Percentiles rank a stretch among this genome's conserved stretches.
Evolutionary conservation across 192 early-diverging fungal species (phyloP).

Genomic region (Mortierella antarctica): DNA sequence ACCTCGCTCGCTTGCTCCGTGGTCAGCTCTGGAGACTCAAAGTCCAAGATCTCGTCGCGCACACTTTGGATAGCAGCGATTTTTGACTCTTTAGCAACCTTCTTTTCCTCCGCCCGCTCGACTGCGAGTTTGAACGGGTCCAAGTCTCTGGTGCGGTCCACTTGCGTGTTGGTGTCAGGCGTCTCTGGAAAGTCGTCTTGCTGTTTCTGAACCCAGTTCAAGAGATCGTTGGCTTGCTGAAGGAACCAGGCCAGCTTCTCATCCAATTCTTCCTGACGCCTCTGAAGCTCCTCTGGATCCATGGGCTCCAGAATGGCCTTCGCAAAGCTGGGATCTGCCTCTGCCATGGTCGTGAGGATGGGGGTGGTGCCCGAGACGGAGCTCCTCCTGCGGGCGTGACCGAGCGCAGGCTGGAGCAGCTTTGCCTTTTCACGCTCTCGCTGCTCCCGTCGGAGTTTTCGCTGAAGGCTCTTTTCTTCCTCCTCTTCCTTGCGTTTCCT

Average conservation of each 20-base stretch:
- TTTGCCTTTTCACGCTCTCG: slow-evolving; percentile 40
- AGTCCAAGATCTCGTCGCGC: slow-evolving; percentile 42
- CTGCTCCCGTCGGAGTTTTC: slow-evolving; percentile 32
- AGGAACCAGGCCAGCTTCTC: slow-evolving; percentile 18
- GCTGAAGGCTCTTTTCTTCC: slow-evolving; percentile 31
- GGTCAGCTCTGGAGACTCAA: slow-evolving; percentile 35
- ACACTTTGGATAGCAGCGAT: slow-evolving; percentile 17
- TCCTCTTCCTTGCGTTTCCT: slow-evolving; percentile 49
- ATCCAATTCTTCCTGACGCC: slow-evolving; percentile 31
- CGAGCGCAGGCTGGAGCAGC: slow-evolving; percentile 16
- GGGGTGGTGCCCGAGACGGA: not conserved
- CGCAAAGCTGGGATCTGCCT: not conserved
- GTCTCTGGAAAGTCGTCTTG: slow-evolving; percentile 28
- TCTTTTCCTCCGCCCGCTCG: slow-evolving; percentile 11
- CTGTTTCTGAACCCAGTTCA: slow-evolving; percentile 21
- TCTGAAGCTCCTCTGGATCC: slow-evolving; percentile 42
- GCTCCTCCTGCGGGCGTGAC: not conserved
- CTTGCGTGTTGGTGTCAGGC: slow-evolving; percentile 17
- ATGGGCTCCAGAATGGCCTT: slow-evolving; percentile 2
- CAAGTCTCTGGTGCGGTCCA: slow-evolving; percentile 26
- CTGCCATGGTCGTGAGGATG: not conserved
- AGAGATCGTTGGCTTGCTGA: not conserved
- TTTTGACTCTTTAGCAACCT: slow-evolving; percentile 7
- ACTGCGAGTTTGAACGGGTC: slow-evolving; percentile 29
- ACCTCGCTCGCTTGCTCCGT: slow-evolving; percentile 28